Evolutionary conservation across 2,329 filamentous ascomycete species (phyloP), one percentile per base, ranked within the genome.

Genomic region (Sarocladium brachiariae): DNA sequence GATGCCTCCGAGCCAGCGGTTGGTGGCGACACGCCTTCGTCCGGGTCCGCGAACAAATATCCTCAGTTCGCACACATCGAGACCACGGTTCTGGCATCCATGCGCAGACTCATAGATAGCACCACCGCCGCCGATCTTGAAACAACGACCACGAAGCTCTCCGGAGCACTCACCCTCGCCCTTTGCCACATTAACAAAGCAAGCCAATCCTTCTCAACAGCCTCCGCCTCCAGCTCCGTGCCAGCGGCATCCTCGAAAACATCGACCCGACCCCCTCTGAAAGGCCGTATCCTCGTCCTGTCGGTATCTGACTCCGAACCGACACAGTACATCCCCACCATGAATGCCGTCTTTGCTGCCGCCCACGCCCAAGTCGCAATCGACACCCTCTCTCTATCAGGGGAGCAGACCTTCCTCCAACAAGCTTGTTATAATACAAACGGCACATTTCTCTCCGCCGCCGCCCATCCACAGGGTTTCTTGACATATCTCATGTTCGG

Each of bases 271-370:
- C 59, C 64, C 7, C 60, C 66, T 4, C 57, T 70, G 25, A 68
- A 66, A 19, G 68, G 66, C 35, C 87, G 93, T 53, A 95, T 99
- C 61, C 78, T 99, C 50, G 84, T 97, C 55, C 67, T 99, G 50
- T 95, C 88, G 45, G 90, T 96, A 4, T 95, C 89, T 43, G 89
- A 89, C 62, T 77, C 78, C 37, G 87, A 92, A 60, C 81, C 95
- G 0, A 83, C 90, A 4, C 87, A 97, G 67, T 99, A 99, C 71
- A 99, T 99, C 51, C 87, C 92, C 1, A 93, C 95, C 58, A 99
- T 99, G 93, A 99, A 99, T 70, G 82, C 86, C 60, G 95, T 97
- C 54, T 99, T 99, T 68, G 93, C 93, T 2, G 93, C 92, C 53
- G 88, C 95, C 61, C 84, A 92, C 56, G 79, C 90, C 51, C 81